Base-by-base conservation (phyloP, 2,329 filamentous ascomycete genomes). In the Davidsoniella virescens region DNA sequence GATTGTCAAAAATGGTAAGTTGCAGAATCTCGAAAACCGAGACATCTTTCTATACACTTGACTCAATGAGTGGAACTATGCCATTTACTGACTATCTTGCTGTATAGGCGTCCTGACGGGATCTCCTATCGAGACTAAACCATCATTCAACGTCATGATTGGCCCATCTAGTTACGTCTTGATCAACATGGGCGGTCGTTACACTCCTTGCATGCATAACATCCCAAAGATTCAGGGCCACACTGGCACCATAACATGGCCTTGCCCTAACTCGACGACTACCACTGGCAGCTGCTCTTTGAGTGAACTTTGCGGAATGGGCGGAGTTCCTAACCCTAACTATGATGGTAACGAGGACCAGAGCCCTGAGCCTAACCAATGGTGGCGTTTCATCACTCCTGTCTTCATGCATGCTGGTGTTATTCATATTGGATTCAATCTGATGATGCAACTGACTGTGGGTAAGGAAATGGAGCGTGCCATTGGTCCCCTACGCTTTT, bases 101-200 rank as follows among this genome's bases (percentile, higher is more conserved):
- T 33, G 1, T 33, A 33, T 55, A 87, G 84, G 73, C 48, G 72
- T 82, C 57, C 67, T 88, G 26, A 95, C 90, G 1, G 84, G 84
- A 49, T 82, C 82, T 20, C 75, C 82, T 17, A 86, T 87, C 60
- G 75, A 80, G 67, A 88, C 80, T 48, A 76, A 90, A 51, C 92
- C 92, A 1, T 74, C 73, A 14, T 94, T 98, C 69, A 98, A 96
- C 66, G 84, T 85, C 52, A 94, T 98, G 87, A 94, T 98, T 60
- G 92, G 92, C 0, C 92, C 92, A 1, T 94, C 88, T 4, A 76
- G 81, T 1, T 86, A 87, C 57, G 78, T 96, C 20, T 77, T 94
- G 59, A 94, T 96, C 69, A 94, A 94, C 64, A 94, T 98, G 86
- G 92, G 92, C 52, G 86, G 88, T 39, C 81, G 92, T 54, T 98